Conservation (phyloP, 371 early-diverging fungal genomes). For the Catenaria anguillulae region DNA sequence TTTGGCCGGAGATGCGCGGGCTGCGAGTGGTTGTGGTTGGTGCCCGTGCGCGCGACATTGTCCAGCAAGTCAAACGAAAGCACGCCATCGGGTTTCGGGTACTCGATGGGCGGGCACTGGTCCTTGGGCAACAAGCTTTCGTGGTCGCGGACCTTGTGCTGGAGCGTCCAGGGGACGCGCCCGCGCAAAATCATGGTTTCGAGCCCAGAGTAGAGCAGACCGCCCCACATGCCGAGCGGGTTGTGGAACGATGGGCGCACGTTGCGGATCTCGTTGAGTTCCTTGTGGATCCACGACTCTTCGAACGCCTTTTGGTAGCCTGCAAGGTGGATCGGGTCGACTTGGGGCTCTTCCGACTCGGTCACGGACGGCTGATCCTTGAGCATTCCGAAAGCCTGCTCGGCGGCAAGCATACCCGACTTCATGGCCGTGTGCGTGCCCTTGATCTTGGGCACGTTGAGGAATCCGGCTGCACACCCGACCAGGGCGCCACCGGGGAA, state of each 20-base stretch:
- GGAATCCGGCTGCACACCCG: conserved; percentile 91
- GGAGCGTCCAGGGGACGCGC: conserved; percentile 82
- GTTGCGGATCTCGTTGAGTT: conserved; percentile 82
- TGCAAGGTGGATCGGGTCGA: conserved; percentile 40
- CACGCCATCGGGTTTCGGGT: conserved; percentile 94
- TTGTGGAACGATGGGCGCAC: conserved; percentile 85
- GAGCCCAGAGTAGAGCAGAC: conserved; percentile 73
- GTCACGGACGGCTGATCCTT: conserved; percentile 10
- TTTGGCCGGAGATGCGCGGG: conserved; percentile 78
- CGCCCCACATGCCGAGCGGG: conserved; percentile 75
- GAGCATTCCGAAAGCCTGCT: conserved; percentile 58
- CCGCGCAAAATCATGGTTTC: conserved; percentile 81
- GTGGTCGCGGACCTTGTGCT: conserved; percentile 75
- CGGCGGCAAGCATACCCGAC: conserved; percentile 81
- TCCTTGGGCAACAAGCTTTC: conserved; percentile 42
- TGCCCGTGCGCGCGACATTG: conserved; percentile 83
- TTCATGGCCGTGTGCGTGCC: conserved; percentile 98
- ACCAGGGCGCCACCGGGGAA: conserved; percentile 95
- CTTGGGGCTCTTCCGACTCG: conserved; percentile 6
- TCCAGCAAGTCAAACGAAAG: conserved; percentile 87
- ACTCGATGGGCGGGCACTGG: conserved; percentile 71
- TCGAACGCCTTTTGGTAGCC: conserved; percentile 68
- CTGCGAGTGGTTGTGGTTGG: conserved; percentile 90
- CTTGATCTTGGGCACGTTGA: conserved; percentile 96
- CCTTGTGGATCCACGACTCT: conserved; percentile 83